Evolutionary conservation across 306 rosid species (phyloP).

Genomic region (Quercus rubra): DNA sequence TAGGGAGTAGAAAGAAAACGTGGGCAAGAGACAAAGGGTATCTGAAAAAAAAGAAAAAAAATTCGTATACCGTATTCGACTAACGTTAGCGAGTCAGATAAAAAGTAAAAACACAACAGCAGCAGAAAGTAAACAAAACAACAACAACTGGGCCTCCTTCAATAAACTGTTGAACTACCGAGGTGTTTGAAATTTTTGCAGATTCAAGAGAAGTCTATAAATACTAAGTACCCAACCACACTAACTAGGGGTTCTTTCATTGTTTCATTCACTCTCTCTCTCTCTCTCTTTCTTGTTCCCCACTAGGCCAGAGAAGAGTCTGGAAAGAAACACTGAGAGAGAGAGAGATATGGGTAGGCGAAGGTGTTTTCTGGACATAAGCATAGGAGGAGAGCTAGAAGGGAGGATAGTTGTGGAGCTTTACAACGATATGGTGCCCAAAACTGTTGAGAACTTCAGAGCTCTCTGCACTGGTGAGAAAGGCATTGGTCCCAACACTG

Average conservation of each 20-base stretch:
- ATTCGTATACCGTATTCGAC: neutral
- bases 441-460: slow-evolving; percentile 76
- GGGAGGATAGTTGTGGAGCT: slow-evolving; percentile 83
- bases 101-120: neutral
- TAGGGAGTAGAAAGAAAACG: too few species aligned
- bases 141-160: neutral
- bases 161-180: neutral
- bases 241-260: neutral
- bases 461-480: slow-evolving; percentile 92
- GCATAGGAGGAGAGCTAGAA: slow-evolving; percentile 83
- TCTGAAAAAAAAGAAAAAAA: too few species aligned
- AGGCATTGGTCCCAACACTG: slow-evolving; percentile 79
- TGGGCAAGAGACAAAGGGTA: too few species aligned
- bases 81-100: neutral
- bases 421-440: slow-evolving; percentile 67
- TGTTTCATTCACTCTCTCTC: neutral
- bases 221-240: neutral
- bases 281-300: neutral
- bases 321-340: neutral
- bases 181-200: neutral
- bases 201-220: neutral
- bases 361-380: slow-evolving; percentile 74
- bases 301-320: neutral
- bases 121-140: neutral
- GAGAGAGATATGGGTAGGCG: slow-evolving; percentile 46